A percentile compares a stretch with the other conserved stretches of the same genome.
These are phyloP conservation scores for Chloris gayana DNA, from an alignment of 176 grass and related monocot genomes.

Conservation along the genomic window DNA sequence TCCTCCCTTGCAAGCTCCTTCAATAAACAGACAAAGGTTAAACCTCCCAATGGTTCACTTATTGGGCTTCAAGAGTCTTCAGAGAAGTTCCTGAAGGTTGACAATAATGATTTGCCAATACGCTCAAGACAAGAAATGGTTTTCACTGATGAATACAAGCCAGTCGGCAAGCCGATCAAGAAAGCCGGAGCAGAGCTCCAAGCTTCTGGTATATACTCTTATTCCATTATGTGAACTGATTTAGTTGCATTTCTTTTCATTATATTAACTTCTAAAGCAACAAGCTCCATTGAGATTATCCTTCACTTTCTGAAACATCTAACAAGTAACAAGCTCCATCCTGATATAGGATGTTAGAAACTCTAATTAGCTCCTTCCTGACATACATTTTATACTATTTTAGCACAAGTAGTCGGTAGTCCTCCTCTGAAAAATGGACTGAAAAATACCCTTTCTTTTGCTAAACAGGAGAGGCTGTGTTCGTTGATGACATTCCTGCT, in stretches of 20 bases:
- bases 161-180: conserved; percentile 68
- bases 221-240: neutral
- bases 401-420: neutral
- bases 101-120: conserved; percentile 34
- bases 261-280: conserved; percentile 2
- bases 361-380: conserved; percentile 1
- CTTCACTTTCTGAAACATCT: neutral
- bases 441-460: conserved; percentile 8
- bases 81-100: neutral
- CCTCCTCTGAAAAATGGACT: conserved; percentile 1
- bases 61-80: neutral
- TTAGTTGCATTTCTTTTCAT: neutral
- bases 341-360: neutral
- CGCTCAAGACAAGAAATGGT: conserved; percentile 64
- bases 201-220: conserved; percentile 76
- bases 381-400: neutral
- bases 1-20: conserved; percentile 47
- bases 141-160: conserved; percentile 63
- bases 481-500: conserved; percentile 83
- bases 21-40: conserved; percentile 22
- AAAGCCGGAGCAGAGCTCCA: conserved; percentile 74
- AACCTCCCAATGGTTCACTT: conserved; percentile 2
- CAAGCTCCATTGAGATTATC: neutral
- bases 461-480: conserved; percentile 79
- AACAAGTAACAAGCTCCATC: neutral